A percentile compares a stretch with the other conserved stretches of the same genome.
Conservation (phyloP, 345 rosid species). For the Toxicodendron radicans region DNA sequence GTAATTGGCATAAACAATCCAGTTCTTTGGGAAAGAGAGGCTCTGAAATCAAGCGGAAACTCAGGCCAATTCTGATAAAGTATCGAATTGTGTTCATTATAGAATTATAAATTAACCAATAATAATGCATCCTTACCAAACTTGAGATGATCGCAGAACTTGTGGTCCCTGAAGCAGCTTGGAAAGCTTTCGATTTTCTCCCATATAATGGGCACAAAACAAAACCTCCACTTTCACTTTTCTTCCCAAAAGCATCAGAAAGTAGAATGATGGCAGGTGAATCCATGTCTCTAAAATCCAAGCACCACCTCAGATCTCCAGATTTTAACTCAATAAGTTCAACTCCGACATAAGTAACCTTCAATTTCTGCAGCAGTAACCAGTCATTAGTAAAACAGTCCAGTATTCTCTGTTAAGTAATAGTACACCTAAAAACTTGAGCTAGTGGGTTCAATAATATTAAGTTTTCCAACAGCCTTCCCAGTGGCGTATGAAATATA, state of each 20-base stretch:
- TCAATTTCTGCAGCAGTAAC: slow-evolving; percentile 63
- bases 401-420: too few relatives aligned
- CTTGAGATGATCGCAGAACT: slow-evolving; percentile 68
- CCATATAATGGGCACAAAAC: slow-evolving; percentile 90
- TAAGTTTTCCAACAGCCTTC: not conserved
- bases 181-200: slow-evolving; percentile 96
- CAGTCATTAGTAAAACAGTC: slow-evolving; percentile 4
- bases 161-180: slow-evolving; percentile 93
- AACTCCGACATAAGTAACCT: slow-evolving; percentile 82
- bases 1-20: slow-evolving; percentile 1
- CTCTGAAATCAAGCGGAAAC: not conserved
- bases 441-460: not conserved
- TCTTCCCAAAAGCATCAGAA: slow-evolving; percentile 71
- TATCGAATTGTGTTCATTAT: not conserved
- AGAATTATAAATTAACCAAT: slow-evolving; percentile 1
- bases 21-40: slow-evolving; percentile 11
- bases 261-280: slow-evolving; percentile 83
- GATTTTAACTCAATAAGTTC: slow-evolving; percentile 76
- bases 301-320: slow-evolving; percentile 89
- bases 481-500: too few relatives aligned
- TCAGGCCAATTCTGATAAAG: not conserved
- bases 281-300: slow-evolving; percentile 95
- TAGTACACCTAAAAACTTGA: too few relatives aligned
- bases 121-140: slow-evolving; percentile 52
- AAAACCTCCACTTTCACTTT: slow-evolving; percentile 75